These are phyloP conservation scores for Daldinia concentrica DNA, from an alignment of 495 filamentous ascomycete species.

Conservation along the genomic window DNA sequence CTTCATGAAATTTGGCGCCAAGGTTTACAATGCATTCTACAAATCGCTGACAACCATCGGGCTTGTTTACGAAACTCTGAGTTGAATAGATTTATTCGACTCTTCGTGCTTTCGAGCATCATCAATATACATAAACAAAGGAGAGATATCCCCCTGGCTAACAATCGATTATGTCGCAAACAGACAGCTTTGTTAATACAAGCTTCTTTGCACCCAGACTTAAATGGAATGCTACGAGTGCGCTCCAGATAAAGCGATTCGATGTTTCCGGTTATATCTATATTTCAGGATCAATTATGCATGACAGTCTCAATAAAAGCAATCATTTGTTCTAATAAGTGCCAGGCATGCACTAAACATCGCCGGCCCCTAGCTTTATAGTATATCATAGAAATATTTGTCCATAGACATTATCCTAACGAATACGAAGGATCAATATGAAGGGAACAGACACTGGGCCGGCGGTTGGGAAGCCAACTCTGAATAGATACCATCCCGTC, in stretches of 20 bases:
- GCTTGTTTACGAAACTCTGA: neutral
- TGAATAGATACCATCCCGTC: neutral
- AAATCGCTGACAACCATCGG: neutral
- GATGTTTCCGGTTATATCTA: constrained; percentile 1
- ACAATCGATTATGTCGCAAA: constrained; percentile 3
- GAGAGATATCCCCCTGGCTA: neutral
- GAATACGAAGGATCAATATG: too few relatives aligned
- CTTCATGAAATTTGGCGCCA: too few relatives aligned
- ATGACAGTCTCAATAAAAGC: neutral
- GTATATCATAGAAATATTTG: too few relatives aligned
- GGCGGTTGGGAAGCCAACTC: neutral
- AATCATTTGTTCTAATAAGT: neutral
- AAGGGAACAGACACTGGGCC: too few relatives aligned
- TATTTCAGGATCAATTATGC: neutral
- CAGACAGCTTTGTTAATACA: neutral
- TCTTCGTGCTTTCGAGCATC: neutral
- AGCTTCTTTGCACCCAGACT: neutral
- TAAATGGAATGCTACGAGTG: neutral
- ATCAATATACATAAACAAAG: neutral
- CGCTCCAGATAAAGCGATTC: neutral
- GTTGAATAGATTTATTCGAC: neutral
- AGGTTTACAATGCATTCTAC: neutral
- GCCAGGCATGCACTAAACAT: neutral
- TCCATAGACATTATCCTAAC: too few relatives aligned
- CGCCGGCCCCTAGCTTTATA: too few relatives aligned